A percentile compares a stretch with the other conserved stretches of the same genome.
Evolutionary conservation across 2,329 filamentous ascomycete species (phyloP).

Genomic region (Mollisia scopiformis): DNA sequence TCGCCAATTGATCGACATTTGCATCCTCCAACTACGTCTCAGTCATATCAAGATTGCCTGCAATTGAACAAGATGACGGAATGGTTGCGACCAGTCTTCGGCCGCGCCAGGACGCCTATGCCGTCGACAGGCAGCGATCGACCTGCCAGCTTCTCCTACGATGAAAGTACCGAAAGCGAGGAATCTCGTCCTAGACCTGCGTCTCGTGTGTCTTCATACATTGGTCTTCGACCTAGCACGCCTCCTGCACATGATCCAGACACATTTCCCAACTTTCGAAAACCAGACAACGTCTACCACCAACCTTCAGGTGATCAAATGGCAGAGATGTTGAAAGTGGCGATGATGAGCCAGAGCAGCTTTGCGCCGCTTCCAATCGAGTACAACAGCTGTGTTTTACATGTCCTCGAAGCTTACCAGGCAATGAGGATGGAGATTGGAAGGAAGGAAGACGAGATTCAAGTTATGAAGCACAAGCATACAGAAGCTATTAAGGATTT

Average conservation of each 20-base stretch:
- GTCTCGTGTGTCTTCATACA: constrained; percentile 32
- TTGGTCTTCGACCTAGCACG: constrained; percentile 24
- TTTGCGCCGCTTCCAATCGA: constrained; percentile 31
- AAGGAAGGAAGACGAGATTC: constrained; percentile 26
- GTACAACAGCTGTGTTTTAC: constrained; percentile 37
- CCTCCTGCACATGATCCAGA: constrained; percentile 19
- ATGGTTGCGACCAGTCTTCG: constrained; percentile 34
- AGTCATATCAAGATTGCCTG: neutral
- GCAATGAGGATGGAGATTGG: constrained; percentile 25
- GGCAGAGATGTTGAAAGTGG: constrained; percentile 35
- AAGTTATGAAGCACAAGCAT: constrained; percentile 29
- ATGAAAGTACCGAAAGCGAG: constrained; percentile 22
- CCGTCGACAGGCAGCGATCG: constrained; percentile 13
- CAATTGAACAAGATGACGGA: constrained; percentile 25
- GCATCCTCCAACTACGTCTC: neutral
- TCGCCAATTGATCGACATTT: neutral
- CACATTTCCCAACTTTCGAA: constrained; percentile 23
- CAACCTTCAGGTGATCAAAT: constrained; percentile 36
- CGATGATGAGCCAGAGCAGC: constrained; percentile 36
- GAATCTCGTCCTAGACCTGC: constrained; percentile 23
- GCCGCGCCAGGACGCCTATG: constrained; percentile 25
- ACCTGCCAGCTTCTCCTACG: constrained; percentile 9
- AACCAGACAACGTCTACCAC: constrained; percentile 32
- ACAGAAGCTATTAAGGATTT: constrained; percentile 33
- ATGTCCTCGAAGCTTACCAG: constrained; percentile 36